Evolutionary conservation across 441 rosid species (phyloP).

Genomic region (Pelargonium myrrhifolium): DNA sequence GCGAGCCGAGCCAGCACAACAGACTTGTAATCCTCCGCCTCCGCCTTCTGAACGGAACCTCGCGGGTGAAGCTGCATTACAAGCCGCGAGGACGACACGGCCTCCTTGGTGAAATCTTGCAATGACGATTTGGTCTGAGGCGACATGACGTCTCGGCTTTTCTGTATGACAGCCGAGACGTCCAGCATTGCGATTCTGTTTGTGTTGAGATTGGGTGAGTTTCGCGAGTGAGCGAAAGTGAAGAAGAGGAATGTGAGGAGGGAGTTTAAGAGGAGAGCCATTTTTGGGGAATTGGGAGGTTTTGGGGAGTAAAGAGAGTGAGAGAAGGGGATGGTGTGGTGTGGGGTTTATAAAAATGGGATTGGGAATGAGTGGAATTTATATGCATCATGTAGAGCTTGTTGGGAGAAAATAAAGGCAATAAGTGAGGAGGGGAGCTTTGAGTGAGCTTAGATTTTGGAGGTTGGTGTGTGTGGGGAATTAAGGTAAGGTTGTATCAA

Average conservation of each 20-base stretch:
- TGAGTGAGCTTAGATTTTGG: conserved; percentile 7
- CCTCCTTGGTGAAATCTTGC: too few relatives aligned
- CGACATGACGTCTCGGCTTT: conserved; percentile 9
- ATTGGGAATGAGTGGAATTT: not conserved
- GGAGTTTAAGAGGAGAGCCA: conserved; percentile 9
- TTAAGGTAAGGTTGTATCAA: too few relatives aligned
- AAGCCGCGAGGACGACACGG: not conserved
- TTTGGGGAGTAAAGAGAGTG: too few relatives aligned
- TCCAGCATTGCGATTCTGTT: not conserved
- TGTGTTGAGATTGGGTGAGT: conserved; percentile 9
- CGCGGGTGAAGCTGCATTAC: not conserved
- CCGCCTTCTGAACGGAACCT: not conserved
- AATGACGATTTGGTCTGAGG: too few relatives aligned
- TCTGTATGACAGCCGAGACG: not conserved
- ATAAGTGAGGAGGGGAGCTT: conserved; percentile 1
- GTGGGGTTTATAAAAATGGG: not conserved
- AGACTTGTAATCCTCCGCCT: conserved; percentile 45
- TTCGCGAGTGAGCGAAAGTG: conserved; percentile 28
- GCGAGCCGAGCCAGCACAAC: conserved; percentile 48
- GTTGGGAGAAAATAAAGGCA: conserved; percentile 11
- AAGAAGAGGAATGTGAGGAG: conserved; percentile 22
- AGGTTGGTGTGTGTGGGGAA: not conserved
- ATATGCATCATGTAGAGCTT: conserved; percentile 15
- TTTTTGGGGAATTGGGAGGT: conserved; percentile 9
- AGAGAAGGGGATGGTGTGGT: not conserved